Conservation (phyloP, 352 stramenopile species). For the Pythium rhizo-oryzae region DNA sequence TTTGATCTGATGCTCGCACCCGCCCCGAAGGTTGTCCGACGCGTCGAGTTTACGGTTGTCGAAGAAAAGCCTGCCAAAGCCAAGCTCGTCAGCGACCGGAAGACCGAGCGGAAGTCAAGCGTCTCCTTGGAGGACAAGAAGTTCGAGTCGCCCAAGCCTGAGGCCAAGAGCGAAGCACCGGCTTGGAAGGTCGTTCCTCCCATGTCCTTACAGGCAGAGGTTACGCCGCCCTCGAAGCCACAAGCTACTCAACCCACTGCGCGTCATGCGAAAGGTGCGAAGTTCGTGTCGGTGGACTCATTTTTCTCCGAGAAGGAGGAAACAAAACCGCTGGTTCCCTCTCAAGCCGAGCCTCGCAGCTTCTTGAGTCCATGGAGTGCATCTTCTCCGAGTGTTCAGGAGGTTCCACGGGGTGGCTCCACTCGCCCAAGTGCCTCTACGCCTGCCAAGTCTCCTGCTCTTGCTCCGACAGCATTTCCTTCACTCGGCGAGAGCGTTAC, state of each 20-base stretch:
- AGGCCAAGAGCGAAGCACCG: not conserved
- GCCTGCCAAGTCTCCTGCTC: not conserved
- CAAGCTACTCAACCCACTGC: conserved; percentile 4
- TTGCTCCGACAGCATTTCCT: conserved; percentile 4
- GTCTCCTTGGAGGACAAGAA: conserved; percentile 15
- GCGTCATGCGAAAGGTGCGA: conserved; percentile 38
- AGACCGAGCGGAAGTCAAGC: conserved; percentile 20
- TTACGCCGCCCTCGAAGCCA: not conserved
- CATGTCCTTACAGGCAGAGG: not conserved
- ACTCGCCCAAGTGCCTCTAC: not conserved
- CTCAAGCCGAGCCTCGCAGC: not conserved
- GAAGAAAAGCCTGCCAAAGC: conserved; percentile 16
- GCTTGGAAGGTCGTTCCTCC: not conserved
- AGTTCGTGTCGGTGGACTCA: conserved; percentile 60
- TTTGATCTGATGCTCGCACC: conserved; percentile 67
- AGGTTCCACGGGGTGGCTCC: not conserved
- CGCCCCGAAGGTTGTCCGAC: conserved; percentile 7
- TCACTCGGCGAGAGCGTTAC: conserved; percentile 4
- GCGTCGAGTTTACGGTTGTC: conserved; percentile 2
- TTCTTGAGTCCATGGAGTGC: conserved; percentile 30
- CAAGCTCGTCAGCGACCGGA: not conserved
- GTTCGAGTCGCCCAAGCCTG: not conserved
- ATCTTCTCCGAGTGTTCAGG: not conserved
- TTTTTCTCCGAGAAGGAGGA: conserved; percentile 43
- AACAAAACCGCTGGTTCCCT: conserved; percentile 11